These are phyloP conservation scores for Glycine soja DNA, from an alignment of 306 rosid species.

Conservation along the genomic window DNA sequence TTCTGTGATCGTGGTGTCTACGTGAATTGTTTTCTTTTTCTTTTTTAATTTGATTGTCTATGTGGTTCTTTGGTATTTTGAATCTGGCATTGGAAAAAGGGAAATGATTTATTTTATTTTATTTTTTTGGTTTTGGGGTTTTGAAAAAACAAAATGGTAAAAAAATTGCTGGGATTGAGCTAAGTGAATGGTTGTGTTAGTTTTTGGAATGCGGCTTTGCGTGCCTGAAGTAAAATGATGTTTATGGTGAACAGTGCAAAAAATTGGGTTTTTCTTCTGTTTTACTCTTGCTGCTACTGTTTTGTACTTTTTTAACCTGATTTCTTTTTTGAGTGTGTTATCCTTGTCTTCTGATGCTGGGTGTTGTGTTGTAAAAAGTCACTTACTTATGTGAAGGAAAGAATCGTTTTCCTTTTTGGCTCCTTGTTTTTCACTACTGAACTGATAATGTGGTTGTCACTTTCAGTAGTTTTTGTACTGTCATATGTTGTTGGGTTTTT, in stretches of 20 bases:
- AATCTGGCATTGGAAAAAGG: not conserved
- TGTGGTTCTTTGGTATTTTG: not conserved
- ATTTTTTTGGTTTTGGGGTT: not conserved
- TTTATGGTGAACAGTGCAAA: conserved; percentile 3
- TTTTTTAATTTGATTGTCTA: not conserved
- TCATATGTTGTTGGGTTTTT: conserved; percentile 21
- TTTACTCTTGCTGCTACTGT: conserved; percentile 33
- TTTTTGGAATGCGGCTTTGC: not conserved
- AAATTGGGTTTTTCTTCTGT: conserved; percentile 32
- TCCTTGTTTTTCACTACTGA: conserved; percentile 41
- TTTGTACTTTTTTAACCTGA: conserved; percentile 6
- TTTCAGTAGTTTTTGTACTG: conserved; percentile 36
- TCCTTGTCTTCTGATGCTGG: conserved; percentile 53
- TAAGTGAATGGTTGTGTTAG: not conserved
- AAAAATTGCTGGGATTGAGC: conserved; percentile 11
- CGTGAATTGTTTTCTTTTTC: conserved; percentile 5
- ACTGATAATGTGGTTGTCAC: conserved; percentile 36
- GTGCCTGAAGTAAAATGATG: conserved; percentile 13
- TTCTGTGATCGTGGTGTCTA: conserved; percentile 16
- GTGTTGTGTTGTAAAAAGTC: conserved; percentile 56
- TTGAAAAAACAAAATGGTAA: too few species aligned
- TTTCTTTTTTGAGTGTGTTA: conserved; percentile 27
- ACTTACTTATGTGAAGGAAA: conserved; percentile 46
- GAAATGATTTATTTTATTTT: not conserved
- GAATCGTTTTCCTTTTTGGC: conserved; percentile 39